phyloP scores from a whole-genome alignment of 768 basidiomycete species.

The Calocybe gangraenosa region DNA sequence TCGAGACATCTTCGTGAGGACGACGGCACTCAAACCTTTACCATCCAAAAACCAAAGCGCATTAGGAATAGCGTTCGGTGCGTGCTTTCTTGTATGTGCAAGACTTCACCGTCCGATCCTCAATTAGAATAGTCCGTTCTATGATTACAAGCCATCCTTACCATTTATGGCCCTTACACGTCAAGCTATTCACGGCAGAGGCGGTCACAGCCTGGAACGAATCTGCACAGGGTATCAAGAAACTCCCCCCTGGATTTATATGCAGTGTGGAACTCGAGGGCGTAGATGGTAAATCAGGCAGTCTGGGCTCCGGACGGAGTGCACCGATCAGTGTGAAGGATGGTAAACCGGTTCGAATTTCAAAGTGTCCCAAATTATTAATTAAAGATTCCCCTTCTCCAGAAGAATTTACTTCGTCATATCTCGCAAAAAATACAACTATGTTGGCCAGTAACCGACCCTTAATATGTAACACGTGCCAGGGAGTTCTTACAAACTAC shows the following conservation, averaged over 20 bases:
- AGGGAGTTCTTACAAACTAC: slow-evolving; percentile 34
- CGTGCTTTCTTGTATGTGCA: slow-evolving; percentile 15
- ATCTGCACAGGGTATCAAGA: slow-evolving; percentile 18
- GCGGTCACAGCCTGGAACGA: slow-evolving; percentile 52
- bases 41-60: slow-evolving; percentile 24
- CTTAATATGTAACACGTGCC: slow-evolving; percentile 47
- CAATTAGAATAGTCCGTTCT: slow-evolving; percentile 47
- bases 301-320: slow-evolving; percentile 46
- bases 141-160: slow-evolving; percentile 70
- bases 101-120: not conserved
- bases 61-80: slow-evolving; percentile 47
- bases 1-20: slow-evolving; percentile 58
- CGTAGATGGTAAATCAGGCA: slow-evolving; percentile 61
- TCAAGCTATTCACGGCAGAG: slow-evolving; percentile 69
- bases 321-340: slow-evolving; percentile 58
- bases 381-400: slow-evolving; percentile 5
- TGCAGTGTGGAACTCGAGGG: slow-evolving; percentile 58
- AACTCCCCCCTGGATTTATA: slow-evolving; percentile 50
- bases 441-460: slow-evolving; percentile 30
- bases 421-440: slow-evolving; percentile 44
- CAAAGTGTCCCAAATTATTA: not conserved
- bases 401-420: slow-evolving; percentile 46
- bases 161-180: slow-evolving; percentile 66
- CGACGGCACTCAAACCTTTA: slow-evolving; percentile 36
- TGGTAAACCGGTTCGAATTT: slow-evolving; percentile 28